These are phyloP conservation scores for Solanum hybrid DNA, from an alignment of 305 asterid species.

Conservation along the genomic window DNA sequence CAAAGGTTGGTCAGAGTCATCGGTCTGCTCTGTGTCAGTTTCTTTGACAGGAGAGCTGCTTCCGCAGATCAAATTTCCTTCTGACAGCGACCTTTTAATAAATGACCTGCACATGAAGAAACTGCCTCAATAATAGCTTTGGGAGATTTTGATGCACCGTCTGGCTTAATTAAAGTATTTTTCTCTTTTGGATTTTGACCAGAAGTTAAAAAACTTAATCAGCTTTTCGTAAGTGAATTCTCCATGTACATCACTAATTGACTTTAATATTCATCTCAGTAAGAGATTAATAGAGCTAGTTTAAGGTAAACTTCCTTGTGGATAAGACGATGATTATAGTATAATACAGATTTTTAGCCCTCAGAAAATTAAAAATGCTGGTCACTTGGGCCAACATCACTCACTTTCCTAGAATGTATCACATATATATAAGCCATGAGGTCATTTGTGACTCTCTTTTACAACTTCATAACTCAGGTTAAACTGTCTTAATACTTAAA, in stretches of 20 bases:
- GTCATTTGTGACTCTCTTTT: not conserved
- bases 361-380: not conserved
- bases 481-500: not conserved
- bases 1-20: slow-evolving; percentile 33
- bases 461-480: not conserved
- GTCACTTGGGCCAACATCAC: not conserved
- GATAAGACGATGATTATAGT: not conserved
- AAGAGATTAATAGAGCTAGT: not conserved
- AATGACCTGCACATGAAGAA: slow-evolving; percentile 38
- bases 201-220: not conserved
- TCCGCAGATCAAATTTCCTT: slow-evolving; percentile 66
- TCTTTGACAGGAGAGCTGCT: slow-evolving; percentile 47
- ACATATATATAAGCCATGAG: not conserved
- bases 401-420: not conserved
- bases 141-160: not conserved
- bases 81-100: slow-evolving; percentile 82
- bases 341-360: not conserved
- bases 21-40: slow-evolving; percentile 28
- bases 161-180: not conserved
- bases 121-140: not conserved
- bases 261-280: not conserved
- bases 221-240: not conserved
- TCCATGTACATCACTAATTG: not conserved
- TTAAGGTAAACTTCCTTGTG: not conserved
- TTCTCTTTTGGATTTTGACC: not conserved